These are phyloP conservation scores for Talaromyces adpressus DNA, from an alignment of 495 filamentous ascomycete species.

Conservation along the genomic window DNA sequence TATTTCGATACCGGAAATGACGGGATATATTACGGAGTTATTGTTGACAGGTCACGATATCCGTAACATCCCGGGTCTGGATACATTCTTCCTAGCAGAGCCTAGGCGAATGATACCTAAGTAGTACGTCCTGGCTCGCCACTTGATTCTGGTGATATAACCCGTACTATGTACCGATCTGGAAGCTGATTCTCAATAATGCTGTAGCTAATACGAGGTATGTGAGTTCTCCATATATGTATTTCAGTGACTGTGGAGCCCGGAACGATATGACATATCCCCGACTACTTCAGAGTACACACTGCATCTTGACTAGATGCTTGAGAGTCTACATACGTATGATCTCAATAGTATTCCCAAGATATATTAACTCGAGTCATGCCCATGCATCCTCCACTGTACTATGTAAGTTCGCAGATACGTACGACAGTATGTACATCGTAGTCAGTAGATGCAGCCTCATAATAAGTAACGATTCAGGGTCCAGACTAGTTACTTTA, in stretches of 20 bases:
- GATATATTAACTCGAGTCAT: background rate
- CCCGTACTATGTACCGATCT: background rate
- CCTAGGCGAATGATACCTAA: too few species aligned
- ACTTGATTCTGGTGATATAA: background rate
- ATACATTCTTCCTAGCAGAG: background rate
- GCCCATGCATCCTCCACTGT: background rate
- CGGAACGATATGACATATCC: background rate
- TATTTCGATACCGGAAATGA: slow-evolving; percentile 3
- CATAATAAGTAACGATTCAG: background rate
- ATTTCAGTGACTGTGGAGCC: background rate
- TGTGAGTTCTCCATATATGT: background rate
- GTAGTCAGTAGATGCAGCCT: background rate
- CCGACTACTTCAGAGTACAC: background rate
- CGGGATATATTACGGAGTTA: background rate
- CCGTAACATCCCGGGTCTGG: background rate
- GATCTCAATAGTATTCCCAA: background rate
- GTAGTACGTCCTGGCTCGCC: too few species aligned
- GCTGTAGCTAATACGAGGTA: background rate
- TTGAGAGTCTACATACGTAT: background rate
- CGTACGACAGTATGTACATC: background rate
- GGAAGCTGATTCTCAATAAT: background rate
- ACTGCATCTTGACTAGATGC: background rate
- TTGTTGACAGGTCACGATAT: background rate
- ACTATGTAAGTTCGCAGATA: background rate
- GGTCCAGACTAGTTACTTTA: background rate